Evolutionary conservation across 345 rosid genomes (phyloP), one percentile per base, ranked within the genome.

Genomic region (Geranium brycei): DNA sequence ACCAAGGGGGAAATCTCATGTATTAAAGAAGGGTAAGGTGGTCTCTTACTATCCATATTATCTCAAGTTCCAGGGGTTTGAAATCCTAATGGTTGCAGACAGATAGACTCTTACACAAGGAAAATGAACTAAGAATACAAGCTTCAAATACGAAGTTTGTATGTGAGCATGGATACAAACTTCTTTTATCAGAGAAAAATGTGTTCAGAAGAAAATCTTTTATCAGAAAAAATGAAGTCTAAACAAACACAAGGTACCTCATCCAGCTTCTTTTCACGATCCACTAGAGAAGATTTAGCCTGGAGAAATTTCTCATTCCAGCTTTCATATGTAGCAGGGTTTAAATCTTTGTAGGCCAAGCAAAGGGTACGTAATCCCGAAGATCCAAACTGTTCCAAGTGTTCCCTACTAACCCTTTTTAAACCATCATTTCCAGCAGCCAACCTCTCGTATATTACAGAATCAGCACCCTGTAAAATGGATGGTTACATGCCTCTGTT

Each of bases 301-400:
- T 88, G 92, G 67, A 88, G 88, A 69, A 91, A 95, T 76, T 87
- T 95, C 78, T 91, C 96, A 75, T 95, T 91, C 99, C 99, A 95
- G 74, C 86, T 83, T 75, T 84, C 88, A 80, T 91, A 95, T 47
- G 74, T 62, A 60, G 83, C 84, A 30, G 95, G 90, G 76, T 77
- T 76, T 72, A 95, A 79, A 75, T 88, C 84, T 78, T 71, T 81
- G 66, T 87, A 95, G 61, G 96, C 99, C 58, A 95, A 86, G 82
- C 97, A 95, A 75, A 95, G 99, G 66, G 99, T 95, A 57, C 97
- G 96, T 66, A 95, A 72, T 66, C 99, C 99, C 72, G 99, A 83
- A 76, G 96, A 78, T 72, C 99, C 99, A 78, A 85, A 95, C 62
- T 87, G 81, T 77, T 88, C 99, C 87, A 95, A 78, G 73, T 95